Evolutionary conservation across 352 stramenopile species (phyloP), one percentile per base, ranked within the genome.

Genomic region (Phytophthora colocasiae): DNA sequence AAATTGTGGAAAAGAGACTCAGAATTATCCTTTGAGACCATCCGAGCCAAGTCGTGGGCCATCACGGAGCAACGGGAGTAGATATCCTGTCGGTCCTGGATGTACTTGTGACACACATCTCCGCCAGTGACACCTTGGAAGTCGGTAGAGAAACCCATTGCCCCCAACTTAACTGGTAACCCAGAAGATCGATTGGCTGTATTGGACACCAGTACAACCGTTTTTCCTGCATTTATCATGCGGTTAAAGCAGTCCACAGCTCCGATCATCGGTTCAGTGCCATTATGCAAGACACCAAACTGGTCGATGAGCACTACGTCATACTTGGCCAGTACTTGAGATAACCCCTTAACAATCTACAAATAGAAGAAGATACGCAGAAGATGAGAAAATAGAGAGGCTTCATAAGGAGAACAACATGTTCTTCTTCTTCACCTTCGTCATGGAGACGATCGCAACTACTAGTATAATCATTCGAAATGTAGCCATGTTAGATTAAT

Each of bases 211-310:
- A 97, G 81, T 44, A 97, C 78, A 19, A 97, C 76, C 54, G 78
- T 84, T 68, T 97, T 97, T 24, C 72, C 66, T 11, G 67, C 56
- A 11, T 66, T 38, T 6, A 83, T n/a, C 44, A 97, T 73, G 11
- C 60, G 31, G 38, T 83, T 67, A 32, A 97, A 89, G 32, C 74
- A 89, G 29, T 87, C 75, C 11, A 85, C 68, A 9, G 89, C 85
- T 40, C 83, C 85, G 10, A 78, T 63, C 51, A 97, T 85, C 17
- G 77, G 71, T 26, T 75, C 32, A 1, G 77, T 80, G 51, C 90
- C 91, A 78, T 98, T 96, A 77, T 98, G 92, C 53, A 98, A 73
- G 14, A 98, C 92, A 47, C 92, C 92, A 57, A 89, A 98, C 79
- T 98, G 91, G 77, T 98, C 92, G 19, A 97, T 73, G 53, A 98